Conservation (phyloP, 306 rosid species). For the Gillenia trifoliata region DNA sequence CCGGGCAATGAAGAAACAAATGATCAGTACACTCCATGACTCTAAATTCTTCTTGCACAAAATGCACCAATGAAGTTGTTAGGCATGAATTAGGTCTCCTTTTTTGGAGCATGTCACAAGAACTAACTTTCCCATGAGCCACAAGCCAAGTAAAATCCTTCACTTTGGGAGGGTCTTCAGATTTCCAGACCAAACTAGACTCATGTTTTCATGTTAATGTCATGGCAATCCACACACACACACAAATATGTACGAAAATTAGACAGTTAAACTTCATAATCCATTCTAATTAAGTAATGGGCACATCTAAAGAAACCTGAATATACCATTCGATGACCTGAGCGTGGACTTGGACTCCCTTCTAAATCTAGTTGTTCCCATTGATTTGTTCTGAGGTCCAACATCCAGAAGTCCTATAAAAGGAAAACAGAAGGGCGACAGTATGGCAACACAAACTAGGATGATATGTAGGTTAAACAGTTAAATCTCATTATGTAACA, state of each 20-base stretch:
- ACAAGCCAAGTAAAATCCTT: too few relatives aligned
- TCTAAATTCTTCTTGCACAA: too few relatives aligned
- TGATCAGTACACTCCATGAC: too few relatives aligned
- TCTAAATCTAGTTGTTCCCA: slow-evolving; percentile 93
- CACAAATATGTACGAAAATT: not conserved
- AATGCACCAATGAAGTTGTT: too few relatives aligned
- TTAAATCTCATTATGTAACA: slow-evolving; percentile 22
- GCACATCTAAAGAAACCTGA: slow-evolving; percentile 9
- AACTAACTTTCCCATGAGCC: too few relatives aligned
- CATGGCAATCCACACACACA: not conserved
- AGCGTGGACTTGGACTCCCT: slow-evolving; percentile 94
- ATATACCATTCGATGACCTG: slow-evolving; percentile 96
- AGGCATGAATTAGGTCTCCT: too few relatives aligned
- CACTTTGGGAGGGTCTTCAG: too few relatives aligned
- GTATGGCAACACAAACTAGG: not conserved
- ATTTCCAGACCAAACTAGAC: too few relatives aligned
- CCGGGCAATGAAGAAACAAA: too few relatives aligned
- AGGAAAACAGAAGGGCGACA: slow-evolving; percentile 17
- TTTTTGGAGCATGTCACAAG: too few relatives aligned
- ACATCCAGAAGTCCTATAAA: slow-evolving; percentile 86
- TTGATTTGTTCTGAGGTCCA: slow-evolving; percentile 92
- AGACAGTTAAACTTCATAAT: not conserved
- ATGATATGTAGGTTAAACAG: not conserved
- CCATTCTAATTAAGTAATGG: not conserved
- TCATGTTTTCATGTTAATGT: not conserved